Evolutionary conservation across 208 protist species (phyloP).

Genomic region (Trypanosoma caninum): DNA sequence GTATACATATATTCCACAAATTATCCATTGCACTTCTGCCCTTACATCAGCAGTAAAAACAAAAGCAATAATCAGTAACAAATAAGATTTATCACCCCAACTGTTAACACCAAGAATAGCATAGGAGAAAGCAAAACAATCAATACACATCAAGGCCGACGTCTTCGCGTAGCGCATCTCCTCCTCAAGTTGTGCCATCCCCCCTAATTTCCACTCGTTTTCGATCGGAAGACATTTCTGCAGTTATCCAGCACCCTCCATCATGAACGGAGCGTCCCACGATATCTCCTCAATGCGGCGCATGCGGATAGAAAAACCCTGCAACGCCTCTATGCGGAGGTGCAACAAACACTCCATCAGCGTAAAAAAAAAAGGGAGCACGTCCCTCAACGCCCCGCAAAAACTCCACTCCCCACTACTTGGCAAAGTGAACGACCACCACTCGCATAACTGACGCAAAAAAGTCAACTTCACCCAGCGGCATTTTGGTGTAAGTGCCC

Average conservation of each 20-base stretch:
- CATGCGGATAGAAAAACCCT: conserved; percentile 46
- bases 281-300: conserved; percentile 60
- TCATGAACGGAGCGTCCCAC: conserved; percentile 51
- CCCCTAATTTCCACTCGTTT: conserved; percentile 76
- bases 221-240: conserved; percentile 54
- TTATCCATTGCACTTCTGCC: too few species aligned
- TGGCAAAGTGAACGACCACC: conserved; percentile 20
- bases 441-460: conserved; percentile 5
- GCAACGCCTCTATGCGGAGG: conserved; percentile 43
- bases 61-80: conserved; percentile 11
- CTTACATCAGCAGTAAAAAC: too few species aligned
- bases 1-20: too few species aligned
- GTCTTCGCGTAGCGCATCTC: conserved; percentile 77
- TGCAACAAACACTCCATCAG: conserved; percentile 48
- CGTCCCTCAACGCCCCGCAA: conserved; percentile 31
- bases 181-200: conserved; percentile 48
- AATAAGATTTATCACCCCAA: too few species aligned
- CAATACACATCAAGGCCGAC: conserved; percentile 52
- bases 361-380: conserved; percentile 34
- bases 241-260: conserved; percentile 58
- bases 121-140: conserved; percentile 2
- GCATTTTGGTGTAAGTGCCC: conserved; percentile 11
- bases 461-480: conserved; percentile 21
- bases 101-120: too few species aligned
- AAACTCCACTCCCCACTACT: conserved; percentile 41